Base-by-base conservation (phyloP, 2,329 filamentous ascomycete species). In the Arthroderma sp. region DNA sequence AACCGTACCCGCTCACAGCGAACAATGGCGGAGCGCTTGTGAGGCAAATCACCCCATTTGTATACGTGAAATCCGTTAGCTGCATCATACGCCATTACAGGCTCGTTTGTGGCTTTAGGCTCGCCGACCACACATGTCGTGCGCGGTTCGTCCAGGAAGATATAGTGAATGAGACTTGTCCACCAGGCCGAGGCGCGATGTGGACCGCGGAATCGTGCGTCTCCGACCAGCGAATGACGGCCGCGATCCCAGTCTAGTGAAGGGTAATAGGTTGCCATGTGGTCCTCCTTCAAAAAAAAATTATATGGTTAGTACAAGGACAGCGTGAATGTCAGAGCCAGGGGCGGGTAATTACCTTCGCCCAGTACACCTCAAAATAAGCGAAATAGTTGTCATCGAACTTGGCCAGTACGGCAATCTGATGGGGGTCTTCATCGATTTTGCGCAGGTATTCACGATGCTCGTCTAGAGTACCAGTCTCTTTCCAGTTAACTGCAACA, bases 351-450 rank as follows among this genome's bases (percentile, higher is more conserved):
- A 60, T 49, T 64, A 75, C 73, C 67, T 77, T 78, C 28, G 78
- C 80, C 82, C 82, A 88, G 61, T 86, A 87, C 2, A 86, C 68
- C 60, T 89, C 83, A 57, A 84, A 86, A 59, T 88, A 88, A 0
- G 81, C 79, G 59, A 88, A 88, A 39, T 69, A 74, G 1, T 70
- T 72, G 28, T 82, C 80, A 44, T 88, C 75, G 58, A 85, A 88
- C 27, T 74, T 72, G 6, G 78, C 83, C 47, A 88, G 67, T 38
- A 88, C 67, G 22, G 79, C 75, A 43, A 86, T 66, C 49, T 80
- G 75, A 62, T 87, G 83, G 29, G 81, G 78, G 58, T 88, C 83
- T 38, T 76, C 72, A 55, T 85, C 77, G 46, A 82, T 71, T 51
- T 74, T 73, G 33, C 74, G 70, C 44, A 87, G 70, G 60, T 89